Conservation (phyloP, 2,329 filamentous ascomycete genomes). For the Aurifilum marmelostoma region DNA sequence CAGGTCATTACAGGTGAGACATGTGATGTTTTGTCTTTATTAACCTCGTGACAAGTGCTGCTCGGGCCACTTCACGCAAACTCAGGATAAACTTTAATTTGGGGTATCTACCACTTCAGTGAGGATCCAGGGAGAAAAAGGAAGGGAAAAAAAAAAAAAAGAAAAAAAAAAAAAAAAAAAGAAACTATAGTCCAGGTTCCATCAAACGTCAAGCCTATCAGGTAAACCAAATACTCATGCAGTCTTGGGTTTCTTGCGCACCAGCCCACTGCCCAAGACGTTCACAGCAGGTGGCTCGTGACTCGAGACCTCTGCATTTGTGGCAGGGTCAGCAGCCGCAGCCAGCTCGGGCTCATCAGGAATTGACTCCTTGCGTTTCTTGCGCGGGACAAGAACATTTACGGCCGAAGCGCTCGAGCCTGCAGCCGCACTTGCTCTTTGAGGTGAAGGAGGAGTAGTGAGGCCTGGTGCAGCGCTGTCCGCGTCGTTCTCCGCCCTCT, state of each 20-base stretch:
- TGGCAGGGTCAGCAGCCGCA: not conserved
- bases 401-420: not conserved
- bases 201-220: not conserved
- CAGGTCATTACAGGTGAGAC: not conserved
- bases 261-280: slow-evolving; percentile 42
- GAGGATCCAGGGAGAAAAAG: too few relatives aligned
- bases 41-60: not conserved
- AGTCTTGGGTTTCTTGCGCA: slow-evolving; percentile 49
- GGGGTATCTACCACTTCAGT: slow-evolving; percentile 23
- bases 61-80: slow-evolving; percentile 12
- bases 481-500: slow-evolving; percentile 17
- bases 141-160: too few relatives aligned
- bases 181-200: not conserved
- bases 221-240: not conserved
- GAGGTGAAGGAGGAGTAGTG: slow-evolving; percentile 4
- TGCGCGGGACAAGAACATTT: slow-evolving; percentile 24
- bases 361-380: slow-evolving; percentile 26
- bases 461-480: slow-evolving; percentile 3
- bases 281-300: slow-evolving; percentile 35
- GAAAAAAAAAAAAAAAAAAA: too few relatives aligned
- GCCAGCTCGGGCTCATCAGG: slow-evolving; percentile 26
- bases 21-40: not conserved
- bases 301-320: slow-evolving; percentile 22
- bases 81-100: slow-evolving; percentile 5
- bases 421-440: not conserved